phyloP scores from a whole-genome alignment of 2,329 filamentous ascomycete genomes.

The Simplicillium sp. region DNA sequence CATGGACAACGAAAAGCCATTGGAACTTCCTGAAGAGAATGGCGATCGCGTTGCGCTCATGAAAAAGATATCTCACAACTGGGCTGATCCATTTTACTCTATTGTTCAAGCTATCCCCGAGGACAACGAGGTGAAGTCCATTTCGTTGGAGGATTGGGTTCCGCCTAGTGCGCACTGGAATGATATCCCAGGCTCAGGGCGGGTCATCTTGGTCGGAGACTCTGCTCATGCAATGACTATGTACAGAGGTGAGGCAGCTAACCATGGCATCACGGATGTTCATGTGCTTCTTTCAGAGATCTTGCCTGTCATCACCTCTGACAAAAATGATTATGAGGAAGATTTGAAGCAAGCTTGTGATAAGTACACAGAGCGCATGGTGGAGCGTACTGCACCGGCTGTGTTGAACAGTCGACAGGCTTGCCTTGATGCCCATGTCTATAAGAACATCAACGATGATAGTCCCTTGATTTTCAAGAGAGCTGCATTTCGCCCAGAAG shows the following conservation, averaged over 20 bases:
- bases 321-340: not conserved
- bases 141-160: conserved; percentile 1
- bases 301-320: not conserved
- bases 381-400: not conserved
- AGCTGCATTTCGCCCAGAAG: conserved; percentile 13
- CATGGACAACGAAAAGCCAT: too few species aligned
- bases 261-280: not conserved
- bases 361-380: not conserved
- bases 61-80: too few species aligned
- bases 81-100: too few species aligned
- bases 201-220: not conserved
- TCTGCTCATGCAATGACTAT: conserved; percentile 3
- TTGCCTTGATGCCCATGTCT: conserved; percentile 1
- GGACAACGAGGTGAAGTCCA: not conserved
- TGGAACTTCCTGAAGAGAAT: too few species aligned
- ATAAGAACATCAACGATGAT: conserved; percentile 1
- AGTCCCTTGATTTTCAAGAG: conserved; percentile 20
- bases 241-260: conserved; percentile 2
- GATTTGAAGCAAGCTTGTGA: not conserved
- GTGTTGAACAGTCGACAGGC: conserved; percentile 1
- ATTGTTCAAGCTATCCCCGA: too few species aligned
- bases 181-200: not conserved
- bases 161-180: not conserved
- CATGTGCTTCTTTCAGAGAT: not conserved
- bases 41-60: too few species aligned